A percentile compares a stretch with the other conserved stretches of the same genome.
These are phyloP conservation scores for Thecaphora frezii DNA, from an alignment of 1,284 basidiomycete species.

Conservation along the genomic window DNA sequence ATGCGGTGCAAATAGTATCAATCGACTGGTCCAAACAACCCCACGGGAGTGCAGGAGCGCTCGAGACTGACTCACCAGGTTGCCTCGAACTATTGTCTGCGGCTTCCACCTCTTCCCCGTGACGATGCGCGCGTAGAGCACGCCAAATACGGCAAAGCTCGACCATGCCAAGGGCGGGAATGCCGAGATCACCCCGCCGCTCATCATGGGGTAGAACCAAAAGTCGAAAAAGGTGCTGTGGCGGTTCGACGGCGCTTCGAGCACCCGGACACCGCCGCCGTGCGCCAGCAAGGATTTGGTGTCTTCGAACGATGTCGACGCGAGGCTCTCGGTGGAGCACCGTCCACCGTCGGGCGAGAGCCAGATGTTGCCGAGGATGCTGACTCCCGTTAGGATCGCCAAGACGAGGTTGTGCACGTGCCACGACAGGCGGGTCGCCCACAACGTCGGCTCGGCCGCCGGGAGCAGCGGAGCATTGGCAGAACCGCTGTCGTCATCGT, in stretches of 20 bases:
- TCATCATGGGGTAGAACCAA: slow-evolving; percentile 30
- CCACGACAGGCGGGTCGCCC: slow-evolving; percentile 1
- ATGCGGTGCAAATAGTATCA: too few relatives aligned
- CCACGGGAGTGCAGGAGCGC: too few relatives aligned
- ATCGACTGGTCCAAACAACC: too few relatives aligned
- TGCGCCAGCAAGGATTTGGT: too few relatives aligned
- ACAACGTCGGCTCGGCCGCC: too few relatives aligned
- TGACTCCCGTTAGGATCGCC: slow-evolving; percentile 16
- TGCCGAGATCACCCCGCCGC: slow-evolving; percentile 23
- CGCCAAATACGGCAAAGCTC: slow-evolving; percentile 41
- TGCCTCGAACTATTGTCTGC: slow-evolving; percentile 7
- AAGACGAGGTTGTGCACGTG: slow-evolving; percentile 20
- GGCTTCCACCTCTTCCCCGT: slow-evolving; percentile 14
- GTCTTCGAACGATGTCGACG: not conserved
- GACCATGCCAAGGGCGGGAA: slow-evolving; percentile 49
- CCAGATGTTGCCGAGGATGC: slow-evolving; percentile 40
- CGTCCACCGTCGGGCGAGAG: slow-evolving; percentile 21
- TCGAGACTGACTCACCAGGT: slow-evolving; percentile 8
- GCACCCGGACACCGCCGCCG: too few relatives aligned
- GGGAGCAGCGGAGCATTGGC: too few relatives aligned
- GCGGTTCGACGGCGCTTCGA: not conserved
- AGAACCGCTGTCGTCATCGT: too few relatives aligned
- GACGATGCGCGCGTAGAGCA: slow-evolving; percentile 41
- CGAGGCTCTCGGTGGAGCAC: slow-evolving; percentile 5
- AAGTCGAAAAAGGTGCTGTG: slow-evolving; percentile 30